phyloP scores from a whole-genome alignment of 371 early-diverging fungal genomes.

The Smittium culicis region DNA sequence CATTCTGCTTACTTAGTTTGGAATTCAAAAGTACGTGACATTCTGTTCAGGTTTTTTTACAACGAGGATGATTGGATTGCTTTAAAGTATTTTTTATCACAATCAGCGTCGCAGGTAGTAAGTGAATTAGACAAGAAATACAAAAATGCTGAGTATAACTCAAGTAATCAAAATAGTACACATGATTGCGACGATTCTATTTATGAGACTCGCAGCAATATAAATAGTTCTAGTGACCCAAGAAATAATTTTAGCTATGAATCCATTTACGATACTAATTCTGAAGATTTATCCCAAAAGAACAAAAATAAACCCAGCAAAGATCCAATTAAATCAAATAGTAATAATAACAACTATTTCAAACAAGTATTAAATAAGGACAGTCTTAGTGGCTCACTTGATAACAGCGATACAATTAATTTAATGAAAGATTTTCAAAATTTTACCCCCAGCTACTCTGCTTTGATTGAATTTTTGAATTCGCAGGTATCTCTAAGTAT shows the following conservation, averaged over 20 bases:
- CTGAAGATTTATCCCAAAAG: not conserved
- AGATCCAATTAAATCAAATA: slow-evolving; percentile 5
- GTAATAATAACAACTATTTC: slow-evolving; percentile 12
- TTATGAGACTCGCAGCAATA: too few relatives aligned
- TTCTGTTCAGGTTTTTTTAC: slow-evolving; percentile 30
- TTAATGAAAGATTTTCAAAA: slow-evolving; percentile 29
- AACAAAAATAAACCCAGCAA: not conserved
- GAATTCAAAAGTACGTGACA: slow-evolving; percentile 31
- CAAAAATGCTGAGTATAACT: not conserved
- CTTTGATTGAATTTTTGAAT: slow-evolving; percentile 33
- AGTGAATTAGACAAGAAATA: slow-evolving; percentile 19
- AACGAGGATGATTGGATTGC: slow-evolving; percentile 30
- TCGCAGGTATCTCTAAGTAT: slow-evolving; percentile 30
- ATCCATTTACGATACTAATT: not conserved
- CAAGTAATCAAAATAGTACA: not conserved
- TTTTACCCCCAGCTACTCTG: slow-evolving; percentile 25
- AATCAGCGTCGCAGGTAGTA: slow-evolving; percentile 30
- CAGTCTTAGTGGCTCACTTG: slow-evolving; percentile 5
- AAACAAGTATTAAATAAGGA: not conserved
- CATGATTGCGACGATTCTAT: too few relatives aligned
- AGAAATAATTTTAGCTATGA: too few relatives aligned
- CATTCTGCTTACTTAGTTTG: slow-evolving; percentile 35
- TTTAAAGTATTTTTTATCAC: slow-evolving; percentile 31
- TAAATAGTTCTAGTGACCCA: not conserved
- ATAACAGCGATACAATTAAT: slow-evolving; percentile 12